Base-by-base conservation (phyloP, 306 rosid genomes). In the Parietaria judaica region DNA sequence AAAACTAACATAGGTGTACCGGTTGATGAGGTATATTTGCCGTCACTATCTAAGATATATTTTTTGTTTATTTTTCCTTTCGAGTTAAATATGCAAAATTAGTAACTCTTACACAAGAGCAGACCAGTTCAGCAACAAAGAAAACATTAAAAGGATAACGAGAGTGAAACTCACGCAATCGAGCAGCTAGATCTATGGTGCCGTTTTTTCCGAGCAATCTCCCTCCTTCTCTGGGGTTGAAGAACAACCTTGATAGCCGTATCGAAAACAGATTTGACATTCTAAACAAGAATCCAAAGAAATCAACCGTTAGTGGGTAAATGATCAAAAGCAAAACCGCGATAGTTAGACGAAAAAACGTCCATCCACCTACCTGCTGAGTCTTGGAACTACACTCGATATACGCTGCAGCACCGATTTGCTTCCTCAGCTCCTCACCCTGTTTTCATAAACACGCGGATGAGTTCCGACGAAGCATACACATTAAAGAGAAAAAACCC, bases 391-490 rank as follows among this genome's bases (percentile, higher is more conserved):
- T 92, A 79, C 99, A 92, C 72, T 88, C 99, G 12, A 92, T 84
- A 70, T 86, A 92, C 38, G 99, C 96, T 8, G 96, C 95, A 3
- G 99, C 99, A 35, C 99, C 99, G 67, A 88, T 80, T 84, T 88
- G 99, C 74, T 88, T 92, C 77, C 99, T 84, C 55, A 92, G 81
- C 78, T 92, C 99, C 83, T 92, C 99, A 37, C 99, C 99, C 99
- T 88, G 63, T 54, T 48, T 71, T 3, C 23, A 23, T n/a, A 69
- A 45, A 36, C 71, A 31, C 16, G 8, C 7, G 5, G 44, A 55
- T 75, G 23, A 73, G 67, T 60, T 57, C 63, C 10, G 8, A 34
- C 36, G 34, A 54, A 17, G 17, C 12, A 48, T 14, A 37, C 45
- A 41, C 2, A 41, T 23, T 2, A 23, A 23, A 41, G 9, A 41